Base-by-base conservation (phyloP, 306 rosid genomes). In the Begonia loranthoides region DNA sequence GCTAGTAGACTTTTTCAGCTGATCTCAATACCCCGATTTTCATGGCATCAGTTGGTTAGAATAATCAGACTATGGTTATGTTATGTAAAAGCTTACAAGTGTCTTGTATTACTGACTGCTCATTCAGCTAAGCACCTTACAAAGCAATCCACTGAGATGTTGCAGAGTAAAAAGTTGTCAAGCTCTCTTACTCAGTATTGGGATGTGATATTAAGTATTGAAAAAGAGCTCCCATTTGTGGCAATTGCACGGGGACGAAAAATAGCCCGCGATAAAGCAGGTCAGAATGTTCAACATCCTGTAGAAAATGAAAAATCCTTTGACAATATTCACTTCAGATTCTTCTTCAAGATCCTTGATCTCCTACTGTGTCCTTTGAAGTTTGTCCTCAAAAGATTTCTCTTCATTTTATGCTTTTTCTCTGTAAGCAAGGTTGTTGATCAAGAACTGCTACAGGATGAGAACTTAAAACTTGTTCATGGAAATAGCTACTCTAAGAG, bases 221-320 rank as follows among this genome's bases (percentile, higher is more conserved):
- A 85, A 79, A 79, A 78, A 54, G 75, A 71, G 78, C 71, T 90
- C 58, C 78, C 97, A 10, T 74, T 59, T 22, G 94, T 75, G 71
- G 77, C 81, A 52, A 76, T 90, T 68, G 81, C 90, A 59, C 81
- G 70, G 71, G 97, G 80, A 19, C 74, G 97, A 62, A 67, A 76
- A 70, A 76, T 82, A 55, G 90, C 95, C 21, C 94, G 95, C 57
- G 69, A 57, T 57, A 79, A 83, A 74, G 95, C 92, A 57, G 71
- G 73, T 60, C 41, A 53, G 60, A 68, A 75, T 72, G 69, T 50
- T 62, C 63, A 65, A 50, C 57, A 61, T 56, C 71, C 61, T 39
- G 15, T 39, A 51, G 52, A 55, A 54, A 55, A 64, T n/a, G 55
- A 66, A 50, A 64, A 66, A 59, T 49, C 54, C 10, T 16, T 34